Percentiles rank a stretch among this genome's conserved stretches.
Evolutionary conservation across 805 yeast species (phyloP).

Genomic region (Pichia cabralensis): DNA sequence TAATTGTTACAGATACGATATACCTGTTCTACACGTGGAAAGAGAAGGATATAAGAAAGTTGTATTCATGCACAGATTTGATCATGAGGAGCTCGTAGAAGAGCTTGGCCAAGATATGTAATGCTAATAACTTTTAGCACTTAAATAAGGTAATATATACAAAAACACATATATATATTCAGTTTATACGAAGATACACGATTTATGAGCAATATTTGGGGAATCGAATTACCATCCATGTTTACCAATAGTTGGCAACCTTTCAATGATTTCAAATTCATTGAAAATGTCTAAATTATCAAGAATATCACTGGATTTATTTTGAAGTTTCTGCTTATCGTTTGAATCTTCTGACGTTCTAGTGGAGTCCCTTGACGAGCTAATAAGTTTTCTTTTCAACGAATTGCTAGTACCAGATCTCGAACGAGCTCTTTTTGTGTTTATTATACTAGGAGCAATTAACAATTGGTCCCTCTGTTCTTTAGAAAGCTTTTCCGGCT

Average conservation of each 20-base stretch:
- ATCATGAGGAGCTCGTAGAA: conserved; percentile 42
- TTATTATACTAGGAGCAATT: too few relatives aligned
- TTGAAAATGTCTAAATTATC: conserved; percentile 8
- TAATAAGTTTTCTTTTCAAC: conserved; percentile 9
- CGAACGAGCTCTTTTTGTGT: too few relatives aligned
- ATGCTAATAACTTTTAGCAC: too few relatives aligned
- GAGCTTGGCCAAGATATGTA: conserved; percentile 34
- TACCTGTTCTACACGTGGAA: conserved; percentile 68
- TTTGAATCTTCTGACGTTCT: neutral
- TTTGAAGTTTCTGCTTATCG: neutral
- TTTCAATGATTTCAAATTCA: conserved; percentile 9
- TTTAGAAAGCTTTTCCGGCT: neutral
- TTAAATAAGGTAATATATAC: too few relatives aligned
- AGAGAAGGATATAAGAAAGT: conserved; percentile 37
- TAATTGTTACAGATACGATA: conserved; percentile 63
- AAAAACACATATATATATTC: too few relatives aligned
- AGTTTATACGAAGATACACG: too few relatives aligned
- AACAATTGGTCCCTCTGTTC: too few relatives aligned
- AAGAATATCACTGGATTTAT: neutral
- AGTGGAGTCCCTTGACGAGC: conserved; percentile 1
- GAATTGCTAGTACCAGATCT: too few relatives aligned
- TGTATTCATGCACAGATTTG: conserved; percentile 60
- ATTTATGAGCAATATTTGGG: conserved; percentile 1
- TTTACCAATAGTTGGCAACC: conserved; percentile 2
- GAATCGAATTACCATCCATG: conserved; percentile 2